Base-by-base conservation (phyloP, 352 stramenopile species). In the Pythium aphanidermatum region DNA sequence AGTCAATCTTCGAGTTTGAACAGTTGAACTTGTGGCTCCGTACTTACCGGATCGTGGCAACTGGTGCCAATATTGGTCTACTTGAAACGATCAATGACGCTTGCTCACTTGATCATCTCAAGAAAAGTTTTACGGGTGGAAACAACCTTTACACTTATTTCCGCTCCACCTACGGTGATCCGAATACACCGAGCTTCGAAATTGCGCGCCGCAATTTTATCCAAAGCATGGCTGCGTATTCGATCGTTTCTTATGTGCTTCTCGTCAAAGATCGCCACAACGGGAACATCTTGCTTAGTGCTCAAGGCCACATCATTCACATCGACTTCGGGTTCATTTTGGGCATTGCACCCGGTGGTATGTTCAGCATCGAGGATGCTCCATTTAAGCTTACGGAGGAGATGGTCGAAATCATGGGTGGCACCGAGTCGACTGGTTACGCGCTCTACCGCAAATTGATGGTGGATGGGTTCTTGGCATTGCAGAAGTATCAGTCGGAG, bases 311-410 rank as follows among this genome's bases (percentile, higher is more conserved):
- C 55, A 71, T 99, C 28, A 96, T 99, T 53, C 95, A 98, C 71
- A 99, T 99, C 60, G 96, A 99, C 61, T 99, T 99, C 70, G 96
- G 96, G 9, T 99, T 99, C 66, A 95, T 98, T 30, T 83, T 99
- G 46, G 95, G 93, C 12, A 98, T 97, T 65, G 94, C 88, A n/a
- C 96, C 96, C 11, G 96, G 96, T 38, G 92, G 97, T 17, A 94
- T 97, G 63, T 98, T 98, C 48, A 96, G 77, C 29, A 79, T 99
- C 11, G 96, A 99, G 67, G 90, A 95, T 40, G 95, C 95, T 14
- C 96, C 96, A n/a, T 99, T 99, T 74, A 99, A 99, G 65, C 74
- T 99, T 13, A 98, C 96, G 2, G 80, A 83, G 23, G 96, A 99
- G 43, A 98, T 99, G 71, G 84, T 98, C 4, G 88, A 98, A 54